A percentile compares a stretch with the other conserved stretches of the same genome.
phyloP scores from a whole-genome alignment of 768 basidiomycete genomes.

The Boletus vinaceobasis region DNA sequence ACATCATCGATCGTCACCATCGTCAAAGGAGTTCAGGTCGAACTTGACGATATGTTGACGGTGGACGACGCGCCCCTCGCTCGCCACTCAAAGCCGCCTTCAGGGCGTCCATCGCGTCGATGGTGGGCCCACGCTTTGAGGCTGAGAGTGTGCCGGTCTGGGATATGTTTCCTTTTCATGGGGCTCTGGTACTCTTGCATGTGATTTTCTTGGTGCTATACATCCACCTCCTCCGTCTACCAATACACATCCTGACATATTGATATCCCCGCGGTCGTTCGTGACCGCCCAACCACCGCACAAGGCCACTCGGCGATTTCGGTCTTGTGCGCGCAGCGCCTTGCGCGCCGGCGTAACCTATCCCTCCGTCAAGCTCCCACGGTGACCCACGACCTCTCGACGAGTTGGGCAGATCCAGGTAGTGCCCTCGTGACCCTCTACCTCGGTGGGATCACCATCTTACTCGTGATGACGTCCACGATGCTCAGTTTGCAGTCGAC shows the following conservation, averaged over 20 bases:
- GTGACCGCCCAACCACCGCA: background rate
- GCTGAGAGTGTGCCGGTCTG: background rate
- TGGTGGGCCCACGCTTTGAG: background rate
- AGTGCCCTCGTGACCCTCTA: background rate
- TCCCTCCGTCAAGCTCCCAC: background rate
- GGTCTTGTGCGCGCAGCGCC: background rate
- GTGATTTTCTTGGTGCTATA: background rate
- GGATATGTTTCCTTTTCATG: background rate
- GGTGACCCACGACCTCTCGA: background rate
- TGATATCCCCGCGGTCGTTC: background rate
- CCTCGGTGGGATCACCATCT: constrained; percentile 7
- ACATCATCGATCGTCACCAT: no score
- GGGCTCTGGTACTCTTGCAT: background rate
- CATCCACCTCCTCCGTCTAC: background rate
- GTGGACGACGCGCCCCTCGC: background rate
- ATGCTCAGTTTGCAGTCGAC: constrained; percentile 7
- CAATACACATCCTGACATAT: no score
- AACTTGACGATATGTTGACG: background rate
- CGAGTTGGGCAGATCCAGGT: background rate
- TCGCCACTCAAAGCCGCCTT: background rate
- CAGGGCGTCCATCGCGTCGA: no score
- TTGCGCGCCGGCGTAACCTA: background rate
- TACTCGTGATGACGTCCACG: constrained; percentile 11
- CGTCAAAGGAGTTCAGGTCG: background rate
- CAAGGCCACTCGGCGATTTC: background rate